A percentile compares a stretch with the other conserved stretches of the same genome.
These are phyloP conservation scores for Gloeophyllum trabeum DNA, from an alignment of 768 basidiomycete species.

Conservation along the genomic window DNA sequence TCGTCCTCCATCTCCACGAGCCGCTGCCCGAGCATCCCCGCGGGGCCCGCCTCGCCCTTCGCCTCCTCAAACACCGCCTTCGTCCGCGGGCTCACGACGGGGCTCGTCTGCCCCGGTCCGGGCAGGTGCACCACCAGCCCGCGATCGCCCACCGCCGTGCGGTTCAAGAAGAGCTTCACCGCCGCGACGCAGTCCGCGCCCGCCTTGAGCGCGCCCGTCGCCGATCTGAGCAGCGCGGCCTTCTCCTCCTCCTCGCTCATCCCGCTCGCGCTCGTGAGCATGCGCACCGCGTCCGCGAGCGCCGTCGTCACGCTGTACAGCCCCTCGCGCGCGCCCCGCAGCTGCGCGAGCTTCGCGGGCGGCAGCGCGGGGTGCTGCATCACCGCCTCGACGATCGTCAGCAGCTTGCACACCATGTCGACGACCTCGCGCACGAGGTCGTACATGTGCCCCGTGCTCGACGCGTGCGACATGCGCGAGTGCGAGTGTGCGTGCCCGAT, in stretches of 20 bases:
- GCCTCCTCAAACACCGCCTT: too few species aligned
- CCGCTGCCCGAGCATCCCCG: not conserved
- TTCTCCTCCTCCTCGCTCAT: constrained; percentile 79
- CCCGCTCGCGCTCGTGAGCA: constrained; percentile 45
- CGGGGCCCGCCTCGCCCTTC: too few species aligned
- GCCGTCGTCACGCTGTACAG: constrained; percentile 77
- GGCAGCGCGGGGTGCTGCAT: constrained; percentile 66
- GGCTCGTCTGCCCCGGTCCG: constrained; percentile 29
- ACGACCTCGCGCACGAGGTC: constrained; percentile 93
- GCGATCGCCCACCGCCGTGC: constrained; percentile 32
- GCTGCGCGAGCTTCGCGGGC: constrained; percentile 45
- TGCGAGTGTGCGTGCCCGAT: constrained; percentile 96
- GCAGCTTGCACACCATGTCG: constrained; percentile 83
- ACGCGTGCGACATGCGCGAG: constrained; percentile 81
- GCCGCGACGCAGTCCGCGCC: constrained; percentile 83
- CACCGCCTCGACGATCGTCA: constrained; percentile 87
- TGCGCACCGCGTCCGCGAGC: constrained; percentile 82
- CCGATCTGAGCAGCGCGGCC: constrained; percentile 64
- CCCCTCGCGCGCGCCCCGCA: constrained; percentile 65
- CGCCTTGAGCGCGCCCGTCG: constrained; percentile 78
- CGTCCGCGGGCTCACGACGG: constrained; percentile 20
- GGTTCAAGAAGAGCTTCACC: constrained; percentile 72
- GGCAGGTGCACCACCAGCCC: constrained; percentile 61
- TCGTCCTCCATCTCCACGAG: constrained; percentile 27
- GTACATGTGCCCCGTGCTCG: constrained; percentile 87